Percentiles rank a stretch among this genome's conserved stretches.
Evolutionary conservation across 2,329 filamentous ascomycete genomes (phyloP).

Genomic region (Coniochaeta sp.): DNA sequence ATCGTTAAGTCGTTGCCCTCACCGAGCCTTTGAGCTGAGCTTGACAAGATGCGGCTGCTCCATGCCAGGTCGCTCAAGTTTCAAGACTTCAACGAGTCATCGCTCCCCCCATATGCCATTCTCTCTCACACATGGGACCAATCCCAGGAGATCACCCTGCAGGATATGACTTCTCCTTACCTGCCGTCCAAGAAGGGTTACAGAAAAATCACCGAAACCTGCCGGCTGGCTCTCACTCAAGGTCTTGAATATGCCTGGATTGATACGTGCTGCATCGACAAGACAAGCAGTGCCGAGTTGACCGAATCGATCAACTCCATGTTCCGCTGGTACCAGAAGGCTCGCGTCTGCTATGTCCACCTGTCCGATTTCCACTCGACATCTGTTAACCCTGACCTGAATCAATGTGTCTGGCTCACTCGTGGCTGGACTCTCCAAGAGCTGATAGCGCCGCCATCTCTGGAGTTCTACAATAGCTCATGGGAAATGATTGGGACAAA

Average conservation of each 20-base stretch:
- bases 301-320: conserved; percentile 29
- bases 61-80: conserved; percentile 24
- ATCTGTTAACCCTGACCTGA: neutral
- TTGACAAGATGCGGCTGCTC: conserved; percentile 25
- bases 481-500: conserved; percentile 15
- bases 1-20: no score
- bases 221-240: conserved; percentile 18
- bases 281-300: conserved; percentile 23
- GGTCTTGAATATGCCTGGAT: conserved; percentile 23
- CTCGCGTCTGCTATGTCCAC: conserved; percentile 24
- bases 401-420: neutral
- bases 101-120: conserved; percentile 25
- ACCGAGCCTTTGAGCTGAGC: neutral
- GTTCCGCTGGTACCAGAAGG: conserved; percentile 22
- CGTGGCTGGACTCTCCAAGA: neutral
- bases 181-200: conserved; percentile 19
- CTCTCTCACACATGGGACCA: conserved; percentile 29
- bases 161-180: conserved; percentile 18
- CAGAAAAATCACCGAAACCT: conserved; percentile 23
- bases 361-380: conserved; percentile 19
- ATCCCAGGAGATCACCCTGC: conserved; percentile 23
- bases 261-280: conserved; percentile 23
- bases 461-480: conserved; percentile 13
- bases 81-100: conserved; percentile 19
- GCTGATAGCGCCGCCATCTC: conserved; percentile 3